Percentiles rank a stretch among this genome's conserved stretches.
These are phyloP conservation scores for Ophiostoma pallidulum DNA, from an alignment of 2,329 filamentous ascomycete species.

Conservation along the genomic window DNA sequence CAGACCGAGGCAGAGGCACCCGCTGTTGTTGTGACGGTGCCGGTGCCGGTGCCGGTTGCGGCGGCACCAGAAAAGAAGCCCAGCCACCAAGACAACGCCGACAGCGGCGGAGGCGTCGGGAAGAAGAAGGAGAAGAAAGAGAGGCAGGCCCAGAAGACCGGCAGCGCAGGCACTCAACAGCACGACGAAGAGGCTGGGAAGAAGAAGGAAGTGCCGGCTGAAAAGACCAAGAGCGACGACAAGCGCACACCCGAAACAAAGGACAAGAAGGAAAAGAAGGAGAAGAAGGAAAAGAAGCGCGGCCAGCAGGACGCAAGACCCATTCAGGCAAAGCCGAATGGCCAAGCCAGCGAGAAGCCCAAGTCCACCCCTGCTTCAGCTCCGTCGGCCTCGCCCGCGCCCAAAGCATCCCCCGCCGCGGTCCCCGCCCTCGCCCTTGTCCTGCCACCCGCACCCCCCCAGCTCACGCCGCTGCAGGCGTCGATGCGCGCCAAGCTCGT, in stretches of 20 bases:
- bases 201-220: neutral
- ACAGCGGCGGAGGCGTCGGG: neutral
- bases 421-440: conserved; percentile 27
- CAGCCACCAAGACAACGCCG: neutral
- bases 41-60: conserved; percentile 6
- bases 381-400: neutral
- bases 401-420: conserved; percentile 19
- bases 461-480: conserved; percentile 84
- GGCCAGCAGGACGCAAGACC: conserved; percentile 17
- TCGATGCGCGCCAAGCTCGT: conserved; percentile 93
- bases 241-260: too few relatives aligned
- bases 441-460: conserved; percentile 30
- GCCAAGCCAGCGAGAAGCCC: conserved; percentile 18
- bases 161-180: too few relatives aligned
- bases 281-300: conserved; percentile 3
- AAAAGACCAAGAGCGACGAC: neutral
- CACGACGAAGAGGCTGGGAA: conserved; percentile 18
- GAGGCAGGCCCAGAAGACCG: neutral
- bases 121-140: neutral
- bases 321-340: conserved; percentile 8
- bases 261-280: conserved; percentile 13
- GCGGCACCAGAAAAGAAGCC: conserved; percentile 8
- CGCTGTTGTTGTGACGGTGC: too few relatives aligned
- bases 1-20: neutral
- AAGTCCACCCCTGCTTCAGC: conserved; percentile 14